Percentiles rank a stretch among this genome's conserved stretches.
Conservation (phyloP, 257 asterid species). For the Przewalskia tangutica region DNA sequence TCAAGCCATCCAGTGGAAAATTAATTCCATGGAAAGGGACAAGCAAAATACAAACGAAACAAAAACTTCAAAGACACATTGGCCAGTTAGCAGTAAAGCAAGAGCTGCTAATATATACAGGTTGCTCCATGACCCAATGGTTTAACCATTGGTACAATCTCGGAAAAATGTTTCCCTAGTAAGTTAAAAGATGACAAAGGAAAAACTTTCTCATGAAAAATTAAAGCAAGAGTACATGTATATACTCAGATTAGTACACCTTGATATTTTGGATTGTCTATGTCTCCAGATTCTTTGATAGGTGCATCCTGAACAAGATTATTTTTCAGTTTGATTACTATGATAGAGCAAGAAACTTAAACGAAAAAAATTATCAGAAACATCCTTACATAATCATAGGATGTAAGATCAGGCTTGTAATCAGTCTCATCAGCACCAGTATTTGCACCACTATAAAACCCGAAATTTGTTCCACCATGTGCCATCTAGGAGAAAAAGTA, state of each 20-base stretch:
- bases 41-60: background rate
- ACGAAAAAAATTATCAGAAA: conserved; percentile 2
- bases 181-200: background rate
- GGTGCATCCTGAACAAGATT: conserved; percentile 74
- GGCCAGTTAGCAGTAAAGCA: background rate
- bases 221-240: background rate
- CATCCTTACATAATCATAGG: conserved; percentile 88
- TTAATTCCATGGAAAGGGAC: background rate
- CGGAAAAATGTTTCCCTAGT: background rate
- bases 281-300: conserved; percentile 90
- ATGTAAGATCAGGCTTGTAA: conserved; percentile 85
- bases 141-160: background rate
- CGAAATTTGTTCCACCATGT: conserved; percentile 95
- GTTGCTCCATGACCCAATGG: background rate
- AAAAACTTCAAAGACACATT: background rate
- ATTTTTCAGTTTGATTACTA: conserved; percentile 5
- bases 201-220: background rate
- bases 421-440: conserved; percentile 67
- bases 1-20: background rate
- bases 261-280: conserved; percentile 64
- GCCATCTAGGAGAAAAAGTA: conserved; percentile 54
- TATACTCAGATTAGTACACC: conserved; percentile 29
- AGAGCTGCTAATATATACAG: background rate
- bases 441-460: conserved; percentile 91
- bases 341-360: background rate